These are phyloP conservation scores for Grosmannia huntii DNA, from an alignment of 2,329 filamentous ascomycete species.

Conservation along the genomic window DNA sequence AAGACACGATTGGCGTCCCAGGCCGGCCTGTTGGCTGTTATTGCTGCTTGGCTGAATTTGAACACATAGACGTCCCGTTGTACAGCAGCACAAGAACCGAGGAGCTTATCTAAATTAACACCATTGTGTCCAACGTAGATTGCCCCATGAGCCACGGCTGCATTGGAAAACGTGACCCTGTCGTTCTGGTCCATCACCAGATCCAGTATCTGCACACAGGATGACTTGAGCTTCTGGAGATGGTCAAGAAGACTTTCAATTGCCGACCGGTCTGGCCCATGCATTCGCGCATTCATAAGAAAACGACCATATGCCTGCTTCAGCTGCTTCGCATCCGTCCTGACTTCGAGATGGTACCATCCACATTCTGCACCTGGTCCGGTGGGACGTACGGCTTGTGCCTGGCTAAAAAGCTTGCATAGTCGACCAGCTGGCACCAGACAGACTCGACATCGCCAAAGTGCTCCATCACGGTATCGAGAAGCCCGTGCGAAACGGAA, in stretches of 20 bases:
- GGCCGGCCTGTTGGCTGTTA: background rate
- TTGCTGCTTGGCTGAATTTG: background rate
- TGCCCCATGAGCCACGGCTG: background rate
- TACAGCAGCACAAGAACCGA: background rate
- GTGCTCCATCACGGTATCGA: background rate
- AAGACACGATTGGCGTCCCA: background rate
- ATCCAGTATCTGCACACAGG: background rate
- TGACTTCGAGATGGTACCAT: background rate
- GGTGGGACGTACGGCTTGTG: background rate
- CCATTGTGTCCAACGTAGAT: slow-evolving; percentile 2
- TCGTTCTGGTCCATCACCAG: background rate
- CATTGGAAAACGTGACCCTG: background rate
- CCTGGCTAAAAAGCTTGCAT: background rate
- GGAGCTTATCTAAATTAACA: background rate
- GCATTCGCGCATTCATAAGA: background rate
- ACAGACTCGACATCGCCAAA: background rate
- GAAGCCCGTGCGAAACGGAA: background rate
- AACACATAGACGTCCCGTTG: background rate
- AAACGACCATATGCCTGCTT: background rate
- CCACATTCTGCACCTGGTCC: background rate
- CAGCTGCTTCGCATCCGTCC: background rate
- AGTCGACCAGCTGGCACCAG: background rate
- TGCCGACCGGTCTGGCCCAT: background rate
- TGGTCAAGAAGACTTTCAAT: background rate
- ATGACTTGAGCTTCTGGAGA: background rate